Base-by-base conservation (phyloP, 148 eudicot genomes). In the Cornus controversa region DNA sequence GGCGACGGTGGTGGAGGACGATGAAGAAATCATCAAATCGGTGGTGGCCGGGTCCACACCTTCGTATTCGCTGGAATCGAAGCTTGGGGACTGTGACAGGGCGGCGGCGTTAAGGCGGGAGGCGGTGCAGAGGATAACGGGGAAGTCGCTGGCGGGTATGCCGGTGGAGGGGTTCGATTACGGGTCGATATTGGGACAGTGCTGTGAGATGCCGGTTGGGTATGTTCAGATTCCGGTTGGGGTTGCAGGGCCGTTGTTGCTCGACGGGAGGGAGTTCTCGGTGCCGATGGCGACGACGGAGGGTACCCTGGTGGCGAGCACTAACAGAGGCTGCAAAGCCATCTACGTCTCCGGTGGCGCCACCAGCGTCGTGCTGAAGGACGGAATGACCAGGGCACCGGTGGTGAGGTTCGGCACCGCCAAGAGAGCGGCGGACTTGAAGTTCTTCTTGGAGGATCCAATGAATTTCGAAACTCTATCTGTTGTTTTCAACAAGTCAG, bases 201-300 rank as follows among this genome's bases (percentile, higher is more conserved):
- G 88, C 67, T 86, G 88, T 23, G 88, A 86, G 82, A 83, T 86
- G 86, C 88, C 88, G 24, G 83, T 86, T 9, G 89, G 89, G 13
- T 86, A 75, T 60, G 83, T 86, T 10, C 89, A 86, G 79, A 81
- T 86, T 57, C 89, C 89, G 74, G 89, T 86, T 60, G 89, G 89
- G 60, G 81, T 86, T 8, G 89, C 84, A 3, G 86, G 89, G 20
- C 89, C 89, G 47, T 75, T 86, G 77, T 47, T 86, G 79, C 78
- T 86, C 8, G 84, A 86, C 73, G 89, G 80, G 27, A 70, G 65
- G 15, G 88, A 86, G 82, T 83, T 75, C 29, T 80, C 82, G 34
- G 88, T 86, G 73, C 89, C 89, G 2, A 86, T 86, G 89, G 89
- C 89, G 18, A 86, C 89, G 10, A 86, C 89, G 20, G 89, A 86